Evolutionary conservation across 2,329 filamentous ascomycete genomes (phyloP).

Genomic region (Colletotrichum horii): DNA sequence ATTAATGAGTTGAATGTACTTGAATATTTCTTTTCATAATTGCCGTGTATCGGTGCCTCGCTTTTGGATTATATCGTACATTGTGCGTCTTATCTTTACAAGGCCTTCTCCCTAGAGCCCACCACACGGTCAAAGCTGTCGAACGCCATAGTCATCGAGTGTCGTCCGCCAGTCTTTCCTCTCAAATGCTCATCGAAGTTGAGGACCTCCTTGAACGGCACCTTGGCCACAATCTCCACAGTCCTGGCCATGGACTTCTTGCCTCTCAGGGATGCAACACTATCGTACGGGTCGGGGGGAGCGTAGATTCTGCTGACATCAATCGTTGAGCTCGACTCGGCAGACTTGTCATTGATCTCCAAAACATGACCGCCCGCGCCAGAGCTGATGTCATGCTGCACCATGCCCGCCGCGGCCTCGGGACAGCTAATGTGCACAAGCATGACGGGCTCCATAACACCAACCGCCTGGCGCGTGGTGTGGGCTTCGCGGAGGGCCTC

Average conservation of each 20-base stretch:
- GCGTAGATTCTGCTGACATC: slow-evolving; percentile 81
- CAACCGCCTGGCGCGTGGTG: slow-evolving; percentile 53
- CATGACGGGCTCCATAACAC: slow-evolving; percentile 94
- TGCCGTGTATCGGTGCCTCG: too few species aligned
- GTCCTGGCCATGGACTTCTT: slow-evolving; percentile 54
- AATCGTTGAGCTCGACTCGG: slow-evolving; percentile 52
- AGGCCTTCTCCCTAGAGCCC: slow-evolving; percentile 56
- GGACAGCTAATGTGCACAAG: slow-evolving; percentile 85
- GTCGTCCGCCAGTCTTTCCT: slow-evolving; percentile 84
- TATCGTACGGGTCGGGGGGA: slow-evolving; percentile 82
- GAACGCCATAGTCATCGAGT: slow-evolving; percentile 64
- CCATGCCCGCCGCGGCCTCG: slow-evolving; percentile 78
- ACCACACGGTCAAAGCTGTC: slow-evolving; percentile 62
- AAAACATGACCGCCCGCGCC: slow-evolving; percentile 76
- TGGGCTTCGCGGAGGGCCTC: slow-evolving; percentile 70
- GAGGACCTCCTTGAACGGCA: slow-evolving; percentile 96
- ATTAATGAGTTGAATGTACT: background rate
- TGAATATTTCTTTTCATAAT: background rate
- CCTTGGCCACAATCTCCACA: slow-evolving; percentile 79
- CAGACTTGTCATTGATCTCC: slow-evolving; percentile 66
- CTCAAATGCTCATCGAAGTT: slow-evolving; percentile 89
- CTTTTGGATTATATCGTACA: background rate
- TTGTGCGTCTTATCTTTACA: slow-evolving; percentile 28
- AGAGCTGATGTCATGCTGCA: slow-evolving; percentile 81
- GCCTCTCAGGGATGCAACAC: slow-evolving; percentile 60